phyloP scores from a whole-genome alignment of 352 stramenopile genomes.

The Pythium pyrilobum region DNA sequence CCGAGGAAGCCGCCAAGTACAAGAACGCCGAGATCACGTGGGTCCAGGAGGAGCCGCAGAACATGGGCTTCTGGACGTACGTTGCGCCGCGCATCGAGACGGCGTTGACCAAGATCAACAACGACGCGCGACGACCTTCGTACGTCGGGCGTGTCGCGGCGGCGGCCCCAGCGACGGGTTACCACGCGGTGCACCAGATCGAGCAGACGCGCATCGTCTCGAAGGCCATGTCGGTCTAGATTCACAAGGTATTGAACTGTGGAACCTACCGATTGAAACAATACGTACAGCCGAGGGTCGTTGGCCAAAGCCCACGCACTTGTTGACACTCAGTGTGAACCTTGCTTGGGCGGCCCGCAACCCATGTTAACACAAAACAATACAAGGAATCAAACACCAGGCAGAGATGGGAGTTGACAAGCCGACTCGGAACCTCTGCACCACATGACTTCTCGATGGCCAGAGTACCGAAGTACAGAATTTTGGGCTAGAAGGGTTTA shows the following conservation, averaged over 20 bases:
- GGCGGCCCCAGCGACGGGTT: slow-evolving; percentile 94
- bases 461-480: too few species aligned
- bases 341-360: too few species aligned
- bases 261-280: background rate
- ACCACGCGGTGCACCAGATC: slow-evolving; percentile 90
- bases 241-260: background rate
- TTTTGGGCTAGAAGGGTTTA: too few species aligned
- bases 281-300: background rate
- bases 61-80: slow-evolving; percentile 97
- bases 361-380: too few species aligned
- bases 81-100: slow-evolving; percentile 94
- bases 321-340: too few species aligned
- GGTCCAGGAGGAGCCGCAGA: slow-evolving; percentile 98
- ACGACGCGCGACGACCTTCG: slow-evolving; percentile 69
- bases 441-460: too few species aligned
- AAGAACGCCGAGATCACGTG: slow-evolving; percentile 95
- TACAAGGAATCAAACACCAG: too few species aligned
- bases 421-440: too few species aligned
- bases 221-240: slow-evolving; percentile 63
- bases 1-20: slow-evolving; percentile 86
- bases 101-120: slow-evolving; percentile 89
- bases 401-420: too few species aligned
- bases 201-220: slow-evolving; percentile 93
- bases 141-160: slow-evolving; percentile 94
- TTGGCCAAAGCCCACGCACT: too few species aligned